Evolutionary conservation across 2,329 filamentous ascomycete genomes (phyloP).

Genomic region (Claviceps sp.): DNA sequence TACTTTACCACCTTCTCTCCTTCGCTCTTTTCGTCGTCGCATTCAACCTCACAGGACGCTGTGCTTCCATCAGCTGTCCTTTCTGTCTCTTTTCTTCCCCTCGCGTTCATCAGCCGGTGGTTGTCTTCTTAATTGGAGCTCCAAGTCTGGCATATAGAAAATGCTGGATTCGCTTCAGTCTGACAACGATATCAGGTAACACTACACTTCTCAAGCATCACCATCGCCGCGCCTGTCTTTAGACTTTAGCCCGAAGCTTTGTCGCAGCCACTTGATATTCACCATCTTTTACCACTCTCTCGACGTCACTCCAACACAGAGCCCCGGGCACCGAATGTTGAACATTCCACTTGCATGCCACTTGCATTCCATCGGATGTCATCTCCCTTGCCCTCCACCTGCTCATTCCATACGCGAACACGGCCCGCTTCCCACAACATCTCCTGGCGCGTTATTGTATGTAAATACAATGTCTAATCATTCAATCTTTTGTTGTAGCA

Average conservation of each 20-base stretch:
- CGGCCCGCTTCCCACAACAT: constrained; percentile 10
- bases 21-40: neutral
- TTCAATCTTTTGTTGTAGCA: constrained; percentile 4
- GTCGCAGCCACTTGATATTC: neutral
- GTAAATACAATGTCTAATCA: constrained; percentile 4
- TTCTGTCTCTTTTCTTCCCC: neutral
- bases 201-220: neutral
- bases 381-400: constrained; percentile 4
- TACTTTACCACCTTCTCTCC: constrained; percentile 1
- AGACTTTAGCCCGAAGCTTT: neutral
- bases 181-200: constrained; percentile 1
- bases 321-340: neutral
- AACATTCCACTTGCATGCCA: neutral
- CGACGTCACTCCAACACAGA: neutral
- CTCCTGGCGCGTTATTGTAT: constrained; percentile 2
- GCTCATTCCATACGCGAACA: constrained; percentile 13
- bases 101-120: neutral
- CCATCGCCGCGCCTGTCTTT: too few species aligned
- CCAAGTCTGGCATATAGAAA: neutral
- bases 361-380: constrained; percentile 8
- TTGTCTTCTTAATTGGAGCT: neutral
- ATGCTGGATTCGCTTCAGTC: neutral
- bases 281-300: neutral
- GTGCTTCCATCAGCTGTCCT: neutral
- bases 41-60: neutral